Percentiles rank a stretch among this genome's conserved stretches.
phyloP scores from a whole-genome alignment of 2,329 filamentous ascomycete species.

The Neopestalotiopsis sp. region DNA sequence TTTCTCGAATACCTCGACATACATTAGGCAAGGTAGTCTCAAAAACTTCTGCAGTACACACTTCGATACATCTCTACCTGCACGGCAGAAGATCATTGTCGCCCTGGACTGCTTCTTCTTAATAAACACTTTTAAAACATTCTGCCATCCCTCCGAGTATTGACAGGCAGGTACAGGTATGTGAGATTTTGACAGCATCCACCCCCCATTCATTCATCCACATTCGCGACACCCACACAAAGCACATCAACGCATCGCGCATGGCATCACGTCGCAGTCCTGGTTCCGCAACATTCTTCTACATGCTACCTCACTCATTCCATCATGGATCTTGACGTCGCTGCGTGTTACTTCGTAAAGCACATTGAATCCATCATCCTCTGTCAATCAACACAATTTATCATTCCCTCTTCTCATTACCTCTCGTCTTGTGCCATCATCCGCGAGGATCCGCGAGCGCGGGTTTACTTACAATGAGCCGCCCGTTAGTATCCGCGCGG shows the following conservation, averaged over 20 bases:
- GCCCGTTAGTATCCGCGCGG: background rate
- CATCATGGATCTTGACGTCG: background rate
- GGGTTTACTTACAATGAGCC: background rate
- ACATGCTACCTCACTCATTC: background rate
- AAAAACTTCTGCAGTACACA: conserved; percentile 3
- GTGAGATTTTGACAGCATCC: background rate
- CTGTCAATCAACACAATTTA: background rate
- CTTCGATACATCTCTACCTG: background rate
- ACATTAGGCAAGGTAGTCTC: background rate
- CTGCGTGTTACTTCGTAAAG: background rate
- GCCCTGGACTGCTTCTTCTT: background rate
- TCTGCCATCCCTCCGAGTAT: background rate
- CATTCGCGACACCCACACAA: background rate
- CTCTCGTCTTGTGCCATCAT: too few species aligned
- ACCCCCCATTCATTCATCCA: background rate
- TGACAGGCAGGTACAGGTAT: conserved; percentile 4
- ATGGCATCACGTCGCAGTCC: background rate
- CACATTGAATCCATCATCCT: background rate
- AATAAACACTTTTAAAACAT: background rate
- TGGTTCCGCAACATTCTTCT: background rate
- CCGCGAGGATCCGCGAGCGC: background rate
- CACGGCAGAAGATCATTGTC: background rate
- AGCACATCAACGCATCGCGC: background rate
- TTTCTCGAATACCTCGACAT: background rate
- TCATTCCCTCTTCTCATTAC: background rate